phyloP scores from a whole-genome alignment of 192 early-diverging fungal genomes.

The Coemansia sp. region DNA sequence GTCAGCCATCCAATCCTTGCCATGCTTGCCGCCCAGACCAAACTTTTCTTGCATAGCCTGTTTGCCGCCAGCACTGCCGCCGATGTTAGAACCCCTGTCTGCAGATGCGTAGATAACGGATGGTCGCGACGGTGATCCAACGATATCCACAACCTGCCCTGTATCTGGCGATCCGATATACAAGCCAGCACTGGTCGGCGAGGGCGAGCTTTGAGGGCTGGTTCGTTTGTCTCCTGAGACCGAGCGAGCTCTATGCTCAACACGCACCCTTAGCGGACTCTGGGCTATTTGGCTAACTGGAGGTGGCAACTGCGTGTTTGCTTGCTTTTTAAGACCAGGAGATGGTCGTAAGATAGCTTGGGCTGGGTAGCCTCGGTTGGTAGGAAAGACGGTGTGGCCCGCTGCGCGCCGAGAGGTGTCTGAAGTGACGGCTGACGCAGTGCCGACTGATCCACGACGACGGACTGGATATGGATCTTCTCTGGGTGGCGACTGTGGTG shows the following conservation, averaged over 20 bases:
- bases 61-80: slow-evolving; percentile 28
- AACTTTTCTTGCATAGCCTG: slow-evolving; percentile 22
- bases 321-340: not conserved
- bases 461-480: not conserved
- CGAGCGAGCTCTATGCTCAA: slow-evolving; percentile 13
- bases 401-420: slow-evolving; percentile 15
- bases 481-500: not conserved
- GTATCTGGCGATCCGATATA: slow-evolving; percentile 27
- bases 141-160: slow-evolving; percentile 33
- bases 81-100: slow-evolving; percentile 23
- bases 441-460: slow-evolving; percentile 32
- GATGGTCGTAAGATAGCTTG: not conserved
- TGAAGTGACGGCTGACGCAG: slow-evolving; percentile 17
- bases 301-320: slow-evolving; percentile 1
- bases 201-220: not conserved
- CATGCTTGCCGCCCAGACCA: slow-evolving; percentile 37
- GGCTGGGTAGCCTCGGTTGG: slow-evolving; percentile 16
- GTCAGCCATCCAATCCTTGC: slow-evolving; percentile 53
- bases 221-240: not conserved
- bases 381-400: slow-evolving; percentile 31
- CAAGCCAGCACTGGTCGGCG: slow-evolving; percentile 10
- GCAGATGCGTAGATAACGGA: slow-evolving; percentile 35
- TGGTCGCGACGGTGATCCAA: slow-evolving; percentile 31
- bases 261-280: slow-evolving; percentile 12
- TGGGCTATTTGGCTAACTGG: not conserved